phyloP scores from a whole-genome alignment of 2,329 filamentous ascomycete genomes.

The Apiospora kogelbergensis region DNA sequence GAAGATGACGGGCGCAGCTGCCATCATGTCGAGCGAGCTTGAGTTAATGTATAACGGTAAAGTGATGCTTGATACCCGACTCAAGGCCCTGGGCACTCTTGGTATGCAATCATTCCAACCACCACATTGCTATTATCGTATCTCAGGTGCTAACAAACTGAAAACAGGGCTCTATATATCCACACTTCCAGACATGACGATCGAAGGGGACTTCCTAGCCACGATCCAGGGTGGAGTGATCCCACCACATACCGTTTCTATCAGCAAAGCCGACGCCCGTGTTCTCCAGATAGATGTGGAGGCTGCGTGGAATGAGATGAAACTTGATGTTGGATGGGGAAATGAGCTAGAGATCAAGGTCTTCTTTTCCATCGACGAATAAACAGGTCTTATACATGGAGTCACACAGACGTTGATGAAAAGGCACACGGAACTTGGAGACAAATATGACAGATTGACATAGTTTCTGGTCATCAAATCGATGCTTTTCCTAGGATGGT shows the following conservation, averaged over 20 bases:
- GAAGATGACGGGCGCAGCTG: constrained; percentile 89
- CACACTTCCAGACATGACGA: constrained; percentile 57
- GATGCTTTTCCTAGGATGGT: not conserved
- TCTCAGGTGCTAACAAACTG: constrained; percentile 12
- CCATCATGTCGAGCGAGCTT: constrained; percentile 64
- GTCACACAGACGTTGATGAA: not conserved
- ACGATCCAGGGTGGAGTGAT: constrained; percentile 72
- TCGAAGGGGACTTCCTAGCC: constrained; percentile 69
- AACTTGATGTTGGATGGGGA: constrained; percentile 69
- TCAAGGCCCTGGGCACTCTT: constrained; percentile 79
- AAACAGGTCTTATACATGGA: not conserved
- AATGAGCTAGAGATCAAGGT: constrained; percentile 76
- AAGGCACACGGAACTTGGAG: not conserved
- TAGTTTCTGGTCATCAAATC: too few species aligned
- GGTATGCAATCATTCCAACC: constrained; percentile 44
- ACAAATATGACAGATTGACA: not conserved
- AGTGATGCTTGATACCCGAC: constrained; percentile 62
- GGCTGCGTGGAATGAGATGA: constrained; percentile 75
- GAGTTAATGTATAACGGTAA: constrained; percentile 55
- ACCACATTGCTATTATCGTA: not conserved
- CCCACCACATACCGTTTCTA: constrained; percentile 62
- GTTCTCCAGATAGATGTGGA: constrained; percentile 78
- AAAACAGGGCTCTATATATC: constrained; percentile 73
- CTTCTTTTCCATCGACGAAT: constrained; percentile 45
- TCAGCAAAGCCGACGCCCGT: constrained; percentile 49